phyloP scores from a whole-genome alignment of 164 flowering plant genomes.

The Nymphaea colorata region DNA sequence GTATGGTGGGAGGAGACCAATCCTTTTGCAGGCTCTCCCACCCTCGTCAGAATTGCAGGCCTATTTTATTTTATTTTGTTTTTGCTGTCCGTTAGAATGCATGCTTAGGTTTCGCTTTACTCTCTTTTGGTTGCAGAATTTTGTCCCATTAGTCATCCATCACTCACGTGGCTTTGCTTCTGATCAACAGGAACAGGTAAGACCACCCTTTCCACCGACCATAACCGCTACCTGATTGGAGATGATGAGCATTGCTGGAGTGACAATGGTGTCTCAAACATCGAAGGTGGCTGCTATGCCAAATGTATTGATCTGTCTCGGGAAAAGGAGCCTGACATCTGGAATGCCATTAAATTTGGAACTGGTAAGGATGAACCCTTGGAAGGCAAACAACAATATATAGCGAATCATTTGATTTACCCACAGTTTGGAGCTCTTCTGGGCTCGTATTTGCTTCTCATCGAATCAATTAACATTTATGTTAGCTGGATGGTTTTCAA shows the following conservation, averaged over 20 bases:
- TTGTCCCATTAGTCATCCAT: slow-evolving; percentile 9
- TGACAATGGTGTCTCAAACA: slow-evolving; percentile 93
- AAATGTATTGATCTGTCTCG: slow-evolving; percentile 78
- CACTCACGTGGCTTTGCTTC: slow-evolving; percentile 4
- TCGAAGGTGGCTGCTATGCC: slow-evolving; percentile 98
- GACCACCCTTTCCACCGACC: slow-evolving; percentile 95
- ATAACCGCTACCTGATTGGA: slow-evolving; percentile 77
- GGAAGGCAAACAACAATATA: not conserved
- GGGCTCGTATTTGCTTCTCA: too few relatives aligned
- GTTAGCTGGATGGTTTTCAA: too few relatives aligned
- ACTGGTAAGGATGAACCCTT: slow-evolving; percentile 39
- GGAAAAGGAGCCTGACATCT: slow-evolving; percentile 98
- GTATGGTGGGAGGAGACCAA: slow-evolving; percentile 23
- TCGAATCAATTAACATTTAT: too few relatives aligned
- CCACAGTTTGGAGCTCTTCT: too few relatives aligned
- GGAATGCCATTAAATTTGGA: slow-evolving; percentile 97
- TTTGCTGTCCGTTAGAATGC: not conserved
- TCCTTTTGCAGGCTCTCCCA: not conserved
- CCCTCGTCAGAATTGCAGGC: not conserved
- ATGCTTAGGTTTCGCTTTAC: not conserved
- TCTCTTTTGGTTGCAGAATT: not conserved
- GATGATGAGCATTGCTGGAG: slow-evolving; percentile 99
- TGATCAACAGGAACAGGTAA: slow-evolving; percentile 75
- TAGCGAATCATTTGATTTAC: not conserved
- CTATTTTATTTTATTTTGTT: not conserved